Base-by-base conservation (phyloP, 2,329 filamentous ascomycete genomes). In the Neofusicoccum kwambonambiense region DNA sequence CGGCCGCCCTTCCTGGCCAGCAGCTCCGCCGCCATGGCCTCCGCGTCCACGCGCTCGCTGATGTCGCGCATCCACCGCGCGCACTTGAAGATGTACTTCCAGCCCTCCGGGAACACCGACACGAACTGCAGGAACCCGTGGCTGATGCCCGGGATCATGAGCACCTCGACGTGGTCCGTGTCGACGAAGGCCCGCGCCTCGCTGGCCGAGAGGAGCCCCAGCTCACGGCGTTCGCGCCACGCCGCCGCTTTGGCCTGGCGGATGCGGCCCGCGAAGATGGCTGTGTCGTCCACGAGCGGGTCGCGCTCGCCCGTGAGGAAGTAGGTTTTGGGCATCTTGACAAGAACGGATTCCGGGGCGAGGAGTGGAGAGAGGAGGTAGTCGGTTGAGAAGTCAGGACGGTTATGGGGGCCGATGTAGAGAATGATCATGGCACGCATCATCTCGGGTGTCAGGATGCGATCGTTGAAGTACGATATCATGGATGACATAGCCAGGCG, bases 381-480 rank as follows among this genome's bases (percentile, higher is more conserved):
- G 76, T 99, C 94, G 6, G 91, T 92, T 34, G 87, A 87, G 76
- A 99, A 98, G 74, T 98, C 93, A 0, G 95, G 95, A 0, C 93
- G 89, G 76, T 95, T 92, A 74, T 97, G 91, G 0, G 93, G 93
- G 0, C 95, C 95, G 64, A 99, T 91, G 76, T 99, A 99, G 3
- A 99, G 83, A 69, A 99, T 96, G 69, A 99, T 97, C 93, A 99
- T 98, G 68, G 93, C 92, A 37, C 95, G 90, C 90, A 98, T 97
- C 92, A 98, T 97, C 77, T 99, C 95, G 0, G 95, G 94, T 0
- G 92, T 94, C 13, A 99, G 84, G 34, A 99, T 91, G 34, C 95
- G 90, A 76, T 99, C 95, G 76, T 96, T 95, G 77, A 97, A 96
- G 78, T 98, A 98, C 0, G 94, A 97, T 41, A 99, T 96, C 87